Evolutionary conservation across 768 basidiomycete genomes (phyloP), one percentile per base, ranked within the genome.

Genomic region (Amanita molliuscula): DNA sequence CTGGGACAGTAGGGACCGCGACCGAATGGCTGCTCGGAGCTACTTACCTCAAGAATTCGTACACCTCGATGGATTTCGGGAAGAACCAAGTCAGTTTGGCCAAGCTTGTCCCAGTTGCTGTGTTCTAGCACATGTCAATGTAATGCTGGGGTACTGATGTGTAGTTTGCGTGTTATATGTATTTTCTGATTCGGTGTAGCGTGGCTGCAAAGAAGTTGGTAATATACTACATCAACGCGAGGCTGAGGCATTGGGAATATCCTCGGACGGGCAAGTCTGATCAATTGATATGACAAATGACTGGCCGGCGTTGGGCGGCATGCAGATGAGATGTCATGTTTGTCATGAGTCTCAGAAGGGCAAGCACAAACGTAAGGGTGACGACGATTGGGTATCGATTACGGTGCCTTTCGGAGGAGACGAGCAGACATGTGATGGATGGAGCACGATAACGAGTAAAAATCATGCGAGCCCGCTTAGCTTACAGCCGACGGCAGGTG

Each of bases 1-100:
- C 80, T 8, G 82, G 83, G 3, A 62, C 74, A 38, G 66, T 88
- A 35, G 81, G 77, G 37, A 77, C 74, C 51, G 70, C 75, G 9
- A 74, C 67, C 3, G 74, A 82, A 56, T 88, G 84, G 85, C 74
- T 90, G 52, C 69, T 83, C 31, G 84, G 84, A 25, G 87, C 83
- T 55, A 80, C 81, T 21, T 87, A 86, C 71, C 66, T 86, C 59
- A 87, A 87, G 75, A 88, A 84, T 57, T 83, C 73, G 0, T 85
- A 84, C 61, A 81, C 82, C 61, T 82, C 82, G 5, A 81, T 77
- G 9, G 69, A 88, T 55, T 76, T 77, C 11, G 61, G 53, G 9
- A 72, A 73, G 56, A 82, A 85, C 60, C 67, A 72, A 35, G 68
- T 86, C 28, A 77, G 73, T 21, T 71, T 86, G 52, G 82, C 82